Evolutionary conservation across 495 filamentous ascomycete species (phyloP), one percentile per base, ranked within the genome.

Genomic region (Chlorociboria aeruginascens): DNA sequence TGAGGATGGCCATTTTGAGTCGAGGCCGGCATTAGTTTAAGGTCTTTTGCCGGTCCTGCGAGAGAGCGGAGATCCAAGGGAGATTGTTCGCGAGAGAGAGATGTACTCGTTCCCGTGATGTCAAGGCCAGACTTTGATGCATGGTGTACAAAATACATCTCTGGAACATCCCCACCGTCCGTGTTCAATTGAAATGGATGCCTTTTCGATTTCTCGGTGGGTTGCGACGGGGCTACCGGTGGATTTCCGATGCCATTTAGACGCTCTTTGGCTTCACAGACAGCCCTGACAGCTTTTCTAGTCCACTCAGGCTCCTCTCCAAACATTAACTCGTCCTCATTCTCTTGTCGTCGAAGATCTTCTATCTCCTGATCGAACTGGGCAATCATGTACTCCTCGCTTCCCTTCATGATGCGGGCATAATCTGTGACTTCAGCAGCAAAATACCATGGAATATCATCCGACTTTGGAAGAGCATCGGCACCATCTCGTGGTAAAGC

Each of bases 231-330:
- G 34, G 68, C 61, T 42, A 66, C 69, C 16, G 84, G 82, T 3
- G 84, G 79, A 56, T 85, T 78, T 1, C 82, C 85, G 51, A 89
- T 82, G 3, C 78, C 83, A 43, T 73, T 68, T 6, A 82, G 40
- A 57, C 82, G 89, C 45, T 84, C 78, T 59, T 82, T 89, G 0
- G 82, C 77, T 12, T 85, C 80, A 3, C 69, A 70, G 41, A 94
- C 81, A 8, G 77, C 68, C 40, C 69, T 69, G 36, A 93, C 69
- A 12, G 92, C 90, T 60, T 88, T 92, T 48, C 79, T 78, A 3
- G 84, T 85, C 92, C 92, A 98, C 43, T 88, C 85, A 11, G 78
- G 83, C 46, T 95, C 90, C 61, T 96, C 88, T 9, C 89, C 89
- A 63, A 94, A 98, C 59, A 95, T 72, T 17, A 95, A 64, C 61